Evolutionary conservation across 495 filamentous ascomycete genomes (phyloP), one percentile per base, ranked within the genome.

Genomic region (Aspergillus nanangensis): DNA sequence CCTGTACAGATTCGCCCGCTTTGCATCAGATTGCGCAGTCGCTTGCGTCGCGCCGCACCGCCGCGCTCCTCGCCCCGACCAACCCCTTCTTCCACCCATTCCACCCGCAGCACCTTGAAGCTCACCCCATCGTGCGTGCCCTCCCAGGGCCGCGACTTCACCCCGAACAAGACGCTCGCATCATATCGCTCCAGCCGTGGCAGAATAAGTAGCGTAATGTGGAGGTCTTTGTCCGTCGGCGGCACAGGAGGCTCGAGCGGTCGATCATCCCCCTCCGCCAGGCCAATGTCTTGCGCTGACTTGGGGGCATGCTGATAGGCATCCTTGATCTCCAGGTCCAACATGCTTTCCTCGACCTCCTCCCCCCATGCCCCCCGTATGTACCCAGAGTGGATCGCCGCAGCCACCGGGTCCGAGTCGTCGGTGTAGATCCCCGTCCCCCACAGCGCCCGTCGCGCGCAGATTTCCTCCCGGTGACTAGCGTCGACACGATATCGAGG

Each of bases 341-440:
- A 72, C 62, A 92, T 68, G 15, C 73, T 72, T n/a, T 64, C 60
- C 48, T 85, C 80, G 2, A 92, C 82, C 32, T 88, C 86, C 1
- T 87, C 79, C 14, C 80, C 77, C 84, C 90, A 95, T 48, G 87
- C 88, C 20, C 92, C 93, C 8, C 86, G 81, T 46, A 98, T 85
- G 79, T 86, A 96, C 8, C 94, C 94, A 11, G 83, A 80, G 63
- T 98, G 93, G 45, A 97, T 93, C 45, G 92, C 90, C 3, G 90
- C 91, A 0, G 91, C 94, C 38, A 98, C 76, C 4, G 90, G 79
- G 59, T 98, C 94, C 0, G 90, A 95, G 67, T 98, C 94, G 53
- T 97, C 94, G 0, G 90, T 95, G 62, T 98, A 97, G 5, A 97
- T 75, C 15, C 90, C 88, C 0, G 89, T 91, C 8, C 93, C 93